phyloP scores from a whole-genome alignment of 2,329 filamentous ascomycete species.

The Cytospora chrysosperma region DNA sequence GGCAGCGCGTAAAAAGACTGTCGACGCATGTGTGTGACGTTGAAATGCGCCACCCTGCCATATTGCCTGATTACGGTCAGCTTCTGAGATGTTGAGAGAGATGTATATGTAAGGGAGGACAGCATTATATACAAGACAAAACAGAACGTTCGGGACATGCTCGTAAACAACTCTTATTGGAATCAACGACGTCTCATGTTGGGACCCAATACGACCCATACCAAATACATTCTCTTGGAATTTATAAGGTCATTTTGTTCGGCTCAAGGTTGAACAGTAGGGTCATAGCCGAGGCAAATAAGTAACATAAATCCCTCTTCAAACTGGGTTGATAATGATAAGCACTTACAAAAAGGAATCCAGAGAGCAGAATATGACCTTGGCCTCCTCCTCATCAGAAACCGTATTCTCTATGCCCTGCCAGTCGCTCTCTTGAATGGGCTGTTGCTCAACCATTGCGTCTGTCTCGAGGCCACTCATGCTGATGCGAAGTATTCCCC shows the following conservation, averaged over 20 bases:
- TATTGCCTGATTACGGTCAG: conserved; percentile 64
- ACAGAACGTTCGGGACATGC: neutral
- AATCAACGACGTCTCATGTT: neutral
- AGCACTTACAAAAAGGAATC: conserved; percentile 82
- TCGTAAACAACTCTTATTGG: neutral
- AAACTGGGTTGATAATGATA: conserved; percentile 10
- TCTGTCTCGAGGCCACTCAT: conserved; percentile 5
- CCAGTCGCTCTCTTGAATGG: conserved; percentile 48
- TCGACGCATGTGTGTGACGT: conserved; percentile 84
- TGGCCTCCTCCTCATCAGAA: conserved; percentile 75
- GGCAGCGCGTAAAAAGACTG: conserved; percentile 93
- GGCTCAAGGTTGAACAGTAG: neutral
- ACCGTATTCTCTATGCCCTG: conserved; percentile 63
- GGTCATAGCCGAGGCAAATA: neutral
- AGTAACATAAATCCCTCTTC: neutral
- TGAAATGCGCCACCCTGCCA: conserved; percentile 79
- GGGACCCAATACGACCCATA: neutral
- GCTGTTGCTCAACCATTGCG: conserved; percentile 3
- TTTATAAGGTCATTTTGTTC: neutral
- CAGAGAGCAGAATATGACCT: conserved; percentile 76
- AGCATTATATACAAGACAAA: neutral
- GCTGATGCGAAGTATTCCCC: neutral
- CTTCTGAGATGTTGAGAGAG: conserved; percentile 12
- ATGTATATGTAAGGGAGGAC: too few species aligned
- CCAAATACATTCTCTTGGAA: neutral